Conservation (phyloP, 2,329 filamentous ascomycete species). For the Penicillium olsonii region DNA sequence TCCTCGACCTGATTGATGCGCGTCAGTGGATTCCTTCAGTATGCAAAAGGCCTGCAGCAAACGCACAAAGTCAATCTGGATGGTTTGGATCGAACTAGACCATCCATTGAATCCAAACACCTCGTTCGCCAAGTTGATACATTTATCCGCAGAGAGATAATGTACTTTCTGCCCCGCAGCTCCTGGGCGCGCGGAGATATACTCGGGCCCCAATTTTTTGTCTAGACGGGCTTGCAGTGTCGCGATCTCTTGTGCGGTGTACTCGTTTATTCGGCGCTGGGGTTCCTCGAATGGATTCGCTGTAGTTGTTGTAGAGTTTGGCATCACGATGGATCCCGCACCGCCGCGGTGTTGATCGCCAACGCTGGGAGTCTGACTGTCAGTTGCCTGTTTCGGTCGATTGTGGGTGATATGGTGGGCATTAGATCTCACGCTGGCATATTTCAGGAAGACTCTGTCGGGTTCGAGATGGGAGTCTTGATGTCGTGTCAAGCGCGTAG, state of each 20-base stretch:
- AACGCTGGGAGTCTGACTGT: constrained; percentile 51
- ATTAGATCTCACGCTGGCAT: constrained; percentile 51
- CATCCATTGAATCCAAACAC: constrained; percentile 97
- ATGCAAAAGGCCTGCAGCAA: neutral
- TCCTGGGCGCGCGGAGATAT: constrained; percentile 83
- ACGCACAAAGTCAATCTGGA: constrained; percentile 85
- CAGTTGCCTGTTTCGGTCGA: constrained; percentile 19
- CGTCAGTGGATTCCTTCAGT: constrained; percentile 1
- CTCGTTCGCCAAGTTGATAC: constrained; percentile 91
- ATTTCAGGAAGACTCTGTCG: constrained; percentile 18
- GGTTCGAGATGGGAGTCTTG: constrained; percentile 11
- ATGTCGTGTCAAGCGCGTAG: constrained; percentile 21
- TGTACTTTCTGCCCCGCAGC: constrained; percentile 84
- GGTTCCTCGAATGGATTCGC: constrained; percentile 80
- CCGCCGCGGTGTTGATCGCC: constrained; percentile 66
- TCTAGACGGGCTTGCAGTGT: constrained; percentile 83
- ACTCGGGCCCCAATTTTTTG: constrained; percentile 93
- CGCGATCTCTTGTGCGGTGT: constrained; percentile 87
- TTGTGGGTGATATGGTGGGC: neutral
- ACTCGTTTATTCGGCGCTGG: constrained; percentile 70
- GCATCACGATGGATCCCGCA: constrained; percentile 45
- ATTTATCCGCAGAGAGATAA: constrained; percentile 95
- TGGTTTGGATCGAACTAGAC: constrained; percentile 93
- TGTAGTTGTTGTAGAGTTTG: constrained; percentile 35
- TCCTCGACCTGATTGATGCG: constrained; percentile 66